Evolutionary conservation across 441 rosid genomes (phyloP).

Genomic region (Daphne laureola): DNA sequence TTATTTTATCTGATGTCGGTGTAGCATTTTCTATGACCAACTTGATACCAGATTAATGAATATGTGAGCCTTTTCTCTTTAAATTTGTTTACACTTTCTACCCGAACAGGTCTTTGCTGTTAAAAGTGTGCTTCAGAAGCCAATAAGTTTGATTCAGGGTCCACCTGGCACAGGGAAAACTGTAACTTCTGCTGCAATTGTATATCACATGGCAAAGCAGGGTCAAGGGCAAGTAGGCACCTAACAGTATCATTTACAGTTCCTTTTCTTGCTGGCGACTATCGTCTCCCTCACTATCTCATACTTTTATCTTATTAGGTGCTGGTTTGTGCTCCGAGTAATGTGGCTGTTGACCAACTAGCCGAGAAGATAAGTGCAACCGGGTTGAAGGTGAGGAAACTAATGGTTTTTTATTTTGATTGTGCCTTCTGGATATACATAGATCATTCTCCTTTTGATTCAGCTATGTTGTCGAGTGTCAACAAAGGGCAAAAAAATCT

Average conservation of each 20-base stretch:
- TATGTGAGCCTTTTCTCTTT: no score
- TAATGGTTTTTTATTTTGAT: not conserved
- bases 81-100: constrained; percentile 3
- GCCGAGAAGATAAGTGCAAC: constrained; percentile 99
- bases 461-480: not conserved
- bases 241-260: constrained; percentile 7
- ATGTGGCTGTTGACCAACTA: constrained; percentile 98
- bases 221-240: constrained; percentile 90
- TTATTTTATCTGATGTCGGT: no score
- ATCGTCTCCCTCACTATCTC: constrained; percentile 10
- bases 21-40: no score
- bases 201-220: constrained; percentile 99
- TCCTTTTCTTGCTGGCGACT: constrained; percentile 2
- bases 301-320: constrained; percentile 43
- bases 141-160: constrained; percentile 97
- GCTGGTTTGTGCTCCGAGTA: constrained; percentile 98
- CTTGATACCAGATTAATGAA: no score
- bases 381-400: constrained; percentile 73
- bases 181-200: constrained; percentile 99
- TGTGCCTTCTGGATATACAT: not conserved
- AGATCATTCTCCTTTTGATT: no score
- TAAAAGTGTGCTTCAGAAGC: constrained; percentile 97
- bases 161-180: constrained; percentile 99
- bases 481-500: not conserved
- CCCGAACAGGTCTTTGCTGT: constrained; percentile 79